A percentile compares a stretch with the other conserved stretches of the same genome.
phyloP scores from a whole-genome alignment of 768 basidiomycete species.

The Boletus sensibilis region DNA sequence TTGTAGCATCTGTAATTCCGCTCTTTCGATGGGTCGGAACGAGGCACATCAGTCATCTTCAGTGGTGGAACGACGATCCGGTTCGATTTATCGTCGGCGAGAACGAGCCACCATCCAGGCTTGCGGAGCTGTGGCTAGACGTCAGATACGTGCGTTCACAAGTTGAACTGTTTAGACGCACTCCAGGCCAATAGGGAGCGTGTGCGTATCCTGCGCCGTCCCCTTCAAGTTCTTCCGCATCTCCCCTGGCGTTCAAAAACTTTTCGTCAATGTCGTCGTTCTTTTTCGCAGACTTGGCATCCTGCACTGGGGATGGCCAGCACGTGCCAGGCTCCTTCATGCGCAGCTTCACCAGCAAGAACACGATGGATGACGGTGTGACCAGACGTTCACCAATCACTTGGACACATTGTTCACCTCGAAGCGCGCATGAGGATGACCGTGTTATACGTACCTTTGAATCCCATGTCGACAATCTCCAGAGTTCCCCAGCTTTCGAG shows the following conservation, averaged over 20 bases:
- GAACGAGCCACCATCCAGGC: constrained; percentile 89
- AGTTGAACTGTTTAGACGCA: constrained; percentile 36
- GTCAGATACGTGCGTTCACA: background rate
- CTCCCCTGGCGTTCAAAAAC: constrained; percentile 62
- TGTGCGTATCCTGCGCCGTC: constrained; percentile 67
- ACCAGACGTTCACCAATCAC: constrained; percentile 90
- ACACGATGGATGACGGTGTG: constrained; percentile 85
- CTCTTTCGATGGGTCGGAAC: constrained; percentile 44
- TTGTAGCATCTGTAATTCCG: constrained; percentile 81
- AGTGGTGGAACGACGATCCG: constrained; percentile 85
- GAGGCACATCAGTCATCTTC: constrained; percentile 78
- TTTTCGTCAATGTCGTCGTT: constrained; percentile 67
- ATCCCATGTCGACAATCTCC: constrained; percentile 77
- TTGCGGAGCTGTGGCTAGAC: constrained; percentile 63
- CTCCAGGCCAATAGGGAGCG: constrained; percentile 89
- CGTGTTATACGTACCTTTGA: constrained; percentile 63
- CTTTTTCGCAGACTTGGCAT: constrained; percentile 42
- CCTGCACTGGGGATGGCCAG: constrained; percentile 33
- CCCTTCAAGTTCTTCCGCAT: constrained; percentile 59
- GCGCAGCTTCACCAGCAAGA: constrained; percentile 80
- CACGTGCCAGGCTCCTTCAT: constrained; percentile 53
- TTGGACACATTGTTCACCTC: constrained; percentile 29
- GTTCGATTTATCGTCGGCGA: constrained; percentile 84
- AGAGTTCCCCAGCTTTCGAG: constrained; percentile 69
- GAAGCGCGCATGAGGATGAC: background rate